Base-by-base conservation (phyloP, 352 stramenopile species). In the Pythium diclinum region DNA sequence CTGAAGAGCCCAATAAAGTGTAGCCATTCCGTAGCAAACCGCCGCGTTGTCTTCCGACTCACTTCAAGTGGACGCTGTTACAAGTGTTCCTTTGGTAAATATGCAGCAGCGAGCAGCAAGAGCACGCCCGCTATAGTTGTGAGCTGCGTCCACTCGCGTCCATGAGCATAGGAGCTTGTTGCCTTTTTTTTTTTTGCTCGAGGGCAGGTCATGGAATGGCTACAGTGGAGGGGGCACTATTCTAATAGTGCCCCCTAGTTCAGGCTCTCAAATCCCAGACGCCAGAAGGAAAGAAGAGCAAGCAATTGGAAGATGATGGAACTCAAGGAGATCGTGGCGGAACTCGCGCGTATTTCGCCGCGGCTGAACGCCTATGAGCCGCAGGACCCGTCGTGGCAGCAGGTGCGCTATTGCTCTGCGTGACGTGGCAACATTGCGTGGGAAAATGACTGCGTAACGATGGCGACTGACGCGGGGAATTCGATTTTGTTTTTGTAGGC, bases 291-390 rank as follows among this genome's bases (percentile, higher is more conserved):
- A 49, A 58, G 16, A 17, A 67, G 46, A 52, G 2, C 46, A 6
- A 2, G 7, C 30, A 19, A 19, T 2, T 11, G 56, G 66, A 77
- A 5, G n/a, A 71, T 75, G 57, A 53, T 51, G n/a, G 74, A 78
- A 53, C 59, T 91, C 61, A 62, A 63, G 8, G 67, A 40, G 21
- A 65, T 76, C 17, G 72, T 90, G 28, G 56, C 60, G 28, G 80
- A 87, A 55, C 69, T 93, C 58, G 71, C 81, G 71, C 79, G 69
- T 9, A 19, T 90, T 28, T 72, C 79, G 40, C 82, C 82, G 59
- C 77, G 75, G 9, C 61, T 93, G 34, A 69, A 81, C n/a, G 78
- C 69, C 30, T 93, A 83, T 57, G 79, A 87, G 54, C 84, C 84
- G 10, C 38, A 36, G 14, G 72, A 88, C 25, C 65, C 73, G 3